Evolutionary conservation across 1,139 yeast species (phyloP), one percentile per base, ranked within the genome.

Genomic region (Hemisphaericaspora lyxosophila): DNA sequence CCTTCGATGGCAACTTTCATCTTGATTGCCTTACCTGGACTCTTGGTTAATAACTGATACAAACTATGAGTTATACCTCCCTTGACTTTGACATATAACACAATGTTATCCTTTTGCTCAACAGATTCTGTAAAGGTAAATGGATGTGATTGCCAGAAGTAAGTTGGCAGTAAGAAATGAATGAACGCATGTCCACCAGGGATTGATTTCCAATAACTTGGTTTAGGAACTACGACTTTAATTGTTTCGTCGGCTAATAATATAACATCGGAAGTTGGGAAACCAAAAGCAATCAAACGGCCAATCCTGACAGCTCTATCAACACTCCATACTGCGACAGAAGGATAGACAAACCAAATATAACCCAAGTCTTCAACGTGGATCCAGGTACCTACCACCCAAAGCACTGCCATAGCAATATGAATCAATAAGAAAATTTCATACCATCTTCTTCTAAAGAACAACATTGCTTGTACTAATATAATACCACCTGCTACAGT

Each of bases 131-230:
- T 55, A 41, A 61, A 63, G 0, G 73, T 64, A 44, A 68, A 68
- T 4, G 74, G 73, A 46, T 68, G 74, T 1, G 72, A 65, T 46
- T 68, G 74, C 70, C 70, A 68, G 46, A 68, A 68, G 39, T 56
- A 61, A n/a, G 55, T 42, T 5, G 62, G 62, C 33, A 57, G 55
- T 26, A 72, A 39, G 50, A 77, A 75, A 45, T 73, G 67, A 27
- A 77, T 58, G 40, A 70, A 77, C 0, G 76, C 80, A 51, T 75
- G 78, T 1, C 78, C 74, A 29, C 80, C 81, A 7, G 78, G 75
- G 31, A 59, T 50, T 1, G 71, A 50, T 14, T 57, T 52, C 77
- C 77, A 74, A 42, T 59, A 54, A 2, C 46, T 50, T 13, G 76
- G 74, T 33, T 59, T 68, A 2, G 75, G 72, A 4, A 73, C 59